A percentile compares a stretch with the other conserved stretches of the same genome.
Evolutionary conservation across 2,329 filamentous ascomycete species (phyloP).

Genomic region (Trichoderma lentiforme): DNA sequence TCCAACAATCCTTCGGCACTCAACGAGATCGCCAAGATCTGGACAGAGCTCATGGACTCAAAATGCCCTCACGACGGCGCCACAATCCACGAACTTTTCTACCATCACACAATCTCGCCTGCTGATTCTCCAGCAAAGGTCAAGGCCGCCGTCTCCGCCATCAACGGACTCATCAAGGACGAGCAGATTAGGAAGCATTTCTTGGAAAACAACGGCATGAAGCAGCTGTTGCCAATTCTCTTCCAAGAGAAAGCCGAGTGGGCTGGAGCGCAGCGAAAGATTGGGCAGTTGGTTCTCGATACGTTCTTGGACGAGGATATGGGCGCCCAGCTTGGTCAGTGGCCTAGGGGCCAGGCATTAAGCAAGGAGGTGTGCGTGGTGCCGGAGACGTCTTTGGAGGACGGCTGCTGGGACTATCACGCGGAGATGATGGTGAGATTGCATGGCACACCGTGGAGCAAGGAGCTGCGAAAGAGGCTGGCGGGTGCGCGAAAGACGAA

Average conservation of each 20-base stretch:
- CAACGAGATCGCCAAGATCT: slow-evolving; percentile 46
- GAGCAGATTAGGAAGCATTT: slow-evolving; percentile 53
- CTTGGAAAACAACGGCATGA: slow-evolving; percentile 52
- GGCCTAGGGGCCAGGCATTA: slow-evolving; percentile 43
- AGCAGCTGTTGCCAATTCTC: slow-evolving; percentile 52
- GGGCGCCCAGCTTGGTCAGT: slow-evolving; percentile 56
- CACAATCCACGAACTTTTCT: slow-evolving; percentile 39
- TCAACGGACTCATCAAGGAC: slow-evolving; percentile 57
- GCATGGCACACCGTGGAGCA: slow-evolving; percentile 45
- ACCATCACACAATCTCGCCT: slow-evolving; percentile 37
- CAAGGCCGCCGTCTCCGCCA: slow-evolving; percentile 45
- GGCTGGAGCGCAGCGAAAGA: slow-evolving; percentile 50
- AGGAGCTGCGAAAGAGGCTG: slow-evolving; percentile 38
- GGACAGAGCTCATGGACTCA: slow-evolving; percentile 41
- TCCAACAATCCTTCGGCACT: slow-evolving; percentile 65
- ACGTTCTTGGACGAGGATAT: slow-evolving; percentile 65
- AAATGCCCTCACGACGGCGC: slow-evolving; percentile 33
- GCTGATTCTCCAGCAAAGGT: slow-evolving; percentile 28
- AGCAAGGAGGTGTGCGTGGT: slow-evolving; percentile 37
- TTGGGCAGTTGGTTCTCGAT: slow-evolving; percentile 58
- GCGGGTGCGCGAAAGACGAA: slow-evolving; percentile 31
- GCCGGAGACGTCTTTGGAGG: slow-evolving; percentile 33
- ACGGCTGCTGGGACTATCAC: slow-evolving; percentile 59
- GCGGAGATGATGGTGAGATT: slow-evolving; percentile 40
- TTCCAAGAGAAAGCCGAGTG: slow-evolving; percentile 46